phyloP scores from a whole-genome alignment of 768 basidiomycete species.

The Mycena galericulata region DNA sequence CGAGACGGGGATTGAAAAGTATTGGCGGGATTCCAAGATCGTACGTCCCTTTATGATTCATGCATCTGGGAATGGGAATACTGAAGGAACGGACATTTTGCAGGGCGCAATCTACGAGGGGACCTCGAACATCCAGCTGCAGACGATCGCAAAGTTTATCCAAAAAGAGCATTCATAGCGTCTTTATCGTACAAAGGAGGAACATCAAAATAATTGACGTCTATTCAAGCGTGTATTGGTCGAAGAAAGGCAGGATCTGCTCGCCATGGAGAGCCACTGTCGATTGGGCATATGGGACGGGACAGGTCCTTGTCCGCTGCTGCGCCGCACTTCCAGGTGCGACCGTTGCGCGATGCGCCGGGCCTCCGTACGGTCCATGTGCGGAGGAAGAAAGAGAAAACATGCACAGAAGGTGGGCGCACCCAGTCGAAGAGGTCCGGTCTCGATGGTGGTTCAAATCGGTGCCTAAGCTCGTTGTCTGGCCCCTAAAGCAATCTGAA shows the following conservation, averaged over 20 bases:
- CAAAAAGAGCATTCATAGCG: conserved; percentile 83
- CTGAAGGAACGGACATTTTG: conserved; percentile 10
- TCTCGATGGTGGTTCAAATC: too few species aligned
- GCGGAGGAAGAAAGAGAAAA: too few species aligned
- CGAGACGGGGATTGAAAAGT: conserved; percentile 97
- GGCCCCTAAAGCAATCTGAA: too few species aligned
- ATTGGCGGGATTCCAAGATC: conserved; percentile 96
- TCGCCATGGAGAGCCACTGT: conserved; percentile 29
- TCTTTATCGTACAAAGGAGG: neutral
- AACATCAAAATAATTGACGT: neutral
- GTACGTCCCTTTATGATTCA: conserved; percentile 67
- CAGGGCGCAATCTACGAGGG: conserved; percentile 94
- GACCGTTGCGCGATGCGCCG: too few species aligned
- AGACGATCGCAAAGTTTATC: conserved; percentile 94
- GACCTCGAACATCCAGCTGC: conserved; percentile 97
- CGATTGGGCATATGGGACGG: too few species aligned
- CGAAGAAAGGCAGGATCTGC: conserved; percentile 36
- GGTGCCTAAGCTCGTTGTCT: too few species aligned
- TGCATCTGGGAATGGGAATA: too few species aligned
- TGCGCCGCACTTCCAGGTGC: conserved; percentile 19
- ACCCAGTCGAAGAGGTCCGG: too few species aligned
- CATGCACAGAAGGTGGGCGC: too few species aligned
- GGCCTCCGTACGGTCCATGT: too few species aligned
- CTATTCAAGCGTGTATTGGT: neutral
- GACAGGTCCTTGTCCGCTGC: too few species aligned